phyloP scores from a whole-genome alignment of 495 filamentous ascomycete genomes.

The Aspergillus cavernicola region DNA sequence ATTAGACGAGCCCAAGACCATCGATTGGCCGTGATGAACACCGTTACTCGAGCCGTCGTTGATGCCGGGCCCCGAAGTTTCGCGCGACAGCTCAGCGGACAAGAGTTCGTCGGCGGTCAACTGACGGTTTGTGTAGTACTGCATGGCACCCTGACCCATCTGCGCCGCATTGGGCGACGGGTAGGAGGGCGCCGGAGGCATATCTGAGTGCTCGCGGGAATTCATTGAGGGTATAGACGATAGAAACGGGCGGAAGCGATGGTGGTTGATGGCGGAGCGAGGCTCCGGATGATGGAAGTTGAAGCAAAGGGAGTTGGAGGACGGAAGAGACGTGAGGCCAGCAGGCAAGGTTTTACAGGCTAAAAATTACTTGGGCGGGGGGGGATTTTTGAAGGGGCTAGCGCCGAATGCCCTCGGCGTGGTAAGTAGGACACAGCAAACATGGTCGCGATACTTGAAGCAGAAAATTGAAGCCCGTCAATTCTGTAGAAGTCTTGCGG shows the following conservation, averaged over 20 bases:
- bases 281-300: slow-evolving; percentile 24
- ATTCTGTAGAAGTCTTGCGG: slow-evolving; percentile 15
- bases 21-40: slow-evolving; percentile 39
- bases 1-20: slow-evolving; percentile 42
- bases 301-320: slow-evolving; percentile 23
- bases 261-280: slow-evolving; percentile 29
- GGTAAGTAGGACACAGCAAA: slow-evolving; percentile 32
- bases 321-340: slow-evolving; percentile 29
- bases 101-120: slow-evolving; percentile 46
- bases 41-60: slow-evolving; percentile 41
- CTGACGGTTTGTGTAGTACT: slow-evolving; percentile 45
- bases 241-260: slow-evolving; percentile 11
- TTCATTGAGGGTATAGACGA: slow-evolving; percentile 33
- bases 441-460: slow-evolving; percentile 29
- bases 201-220: slow-evolving; percentile 44
- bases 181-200: slow-evolving; percentile 47
- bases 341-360: slow-evolving; percentile 40
- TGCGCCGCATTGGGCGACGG: slow-evolving; percentile 48
- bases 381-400: slow-evolving; percentile 39
- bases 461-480: slow-evolving; percentile 11
- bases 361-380: slow-evolving; percentile 38
- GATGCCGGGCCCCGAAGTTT: slow-evolving; percentile 39
- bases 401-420: slow-evolving; percentile 35
- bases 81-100: slow-evolving; percentile 45
- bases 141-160: slow-evolving; percentile 45